Evolutionary conservation across 495 filamentous ascomycete genomes (phyloP).

Genomic region (Durotheca rogersii): DNA sequence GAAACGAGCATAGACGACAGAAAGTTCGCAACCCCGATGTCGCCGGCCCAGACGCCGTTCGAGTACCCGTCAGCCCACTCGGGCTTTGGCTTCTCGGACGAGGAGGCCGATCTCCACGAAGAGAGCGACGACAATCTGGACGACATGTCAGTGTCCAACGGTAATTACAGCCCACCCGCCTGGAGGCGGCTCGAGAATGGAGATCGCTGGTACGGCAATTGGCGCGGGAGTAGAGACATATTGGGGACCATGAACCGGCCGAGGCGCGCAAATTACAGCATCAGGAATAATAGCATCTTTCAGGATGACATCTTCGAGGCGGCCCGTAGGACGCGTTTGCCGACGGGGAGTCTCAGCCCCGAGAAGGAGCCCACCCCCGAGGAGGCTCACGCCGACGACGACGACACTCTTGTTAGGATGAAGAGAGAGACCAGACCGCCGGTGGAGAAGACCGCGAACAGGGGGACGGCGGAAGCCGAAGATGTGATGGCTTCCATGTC

Average conservation of each 20-base stretch:
- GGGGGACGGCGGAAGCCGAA: constrained; percentile 10
- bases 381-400: constrained; percentile 37
- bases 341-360: constrained; percentile 51
- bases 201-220: constrained; percentile 57
- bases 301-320: constrained; percentile 47
- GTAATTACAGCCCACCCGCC: constrained; percentile 58
- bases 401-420: constrained; percentile 36
- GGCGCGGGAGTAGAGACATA: constrained; percentile 45
- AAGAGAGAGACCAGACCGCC: constrained; percentile 32
- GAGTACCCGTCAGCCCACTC: constrained; percentile 72
- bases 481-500: constrained; percentile 33
- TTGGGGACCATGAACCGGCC: constrained; percentile 33
- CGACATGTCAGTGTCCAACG: constrained; percentile 43
- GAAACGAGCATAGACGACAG: constrained; percentile 35
- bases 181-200: constrained; percentile 56
- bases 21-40: constrained; percentile 62
- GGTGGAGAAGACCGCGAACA: constrained; percentile 1
- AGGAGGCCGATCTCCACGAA: constrained; percentile 53
- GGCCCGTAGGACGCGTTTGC: constrained; percentile 53
- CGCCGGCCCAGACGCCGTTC: constrained; percentile 49
- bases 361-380: constrained; percentile 53
- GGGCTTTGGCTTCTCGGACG: constrained; percentile 63
- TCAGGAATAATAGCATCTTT: constrained; percentile 33
- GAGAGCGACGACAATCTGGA: constrained; percentile 50
- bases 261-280: constrained; percentile 33